Evolutionary conservation across 495 filamentous ascomycete species (phyloP).

Genomic region (Penicillium goetzii): DNA sequence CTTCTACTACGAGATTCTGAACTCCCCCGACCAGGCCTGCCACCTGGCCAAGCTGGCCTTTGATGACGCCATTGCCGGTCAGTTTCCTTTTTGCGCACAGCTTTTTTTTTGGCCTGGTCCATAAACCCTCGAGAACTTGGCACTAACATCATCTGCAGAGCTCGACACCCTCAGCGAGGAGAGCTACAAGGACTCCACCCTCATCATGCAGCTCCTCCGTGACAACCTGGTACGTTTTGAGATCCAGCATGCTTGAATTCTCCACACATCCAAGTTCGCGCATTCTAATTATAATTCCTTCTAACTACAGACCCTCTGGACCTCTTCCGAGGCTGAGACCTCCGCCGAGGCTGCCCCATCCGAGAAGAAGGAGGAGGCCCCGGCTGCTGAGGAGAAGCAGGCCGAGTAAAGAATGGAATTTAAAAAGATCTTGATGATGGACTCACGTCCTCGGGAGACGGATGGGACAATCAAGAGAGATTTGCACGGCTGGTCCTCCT

Average conservation of each 20-base stretch:
- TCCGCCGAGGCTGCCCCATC: slow-evolving; percentile 58
- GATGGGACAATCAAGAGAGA: slow-evolving; percentile 31
- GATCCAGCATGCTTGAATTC: background rate
- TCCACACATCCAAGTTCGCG: background rate
- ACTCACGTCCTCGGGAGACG: slow-evolving; percentile 41
- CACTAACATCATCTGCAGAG: slow-evolving; percentile 60
- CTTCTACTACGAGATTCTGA: slow-evolving; percentile 99
- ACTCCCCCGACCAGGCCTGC: slow-evolving; percentile 98
- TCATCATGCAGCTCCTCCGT: slow-evolving; percentile 99
- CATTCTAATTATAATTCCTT: slow-evolving; percentile 30
- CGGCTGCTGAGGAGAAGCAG: slow-evolving; percentile 62
- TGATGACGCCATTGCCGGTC: slow-evolving; percentile 97
- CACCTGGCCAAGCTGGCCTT: slow-evolving; percentile 99
- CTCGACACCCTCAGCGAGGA: slow-evolving; percentile 98
- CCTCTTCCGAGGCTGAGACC: slow-evolving; percentile 95
- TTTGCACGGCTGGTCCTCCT: slow-evolving; percentile 24
- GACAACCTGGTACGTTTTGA: slow-evolving; percentile 85
- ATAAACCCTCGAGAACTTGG: background rate
- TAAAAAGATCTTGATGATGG: slow-evolving; percentile 42
- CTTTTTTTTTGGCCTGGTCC: background rate
- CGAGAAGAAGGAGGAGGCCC: slow-evolving; percentile 62
- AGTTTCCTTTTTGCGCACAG: slow-evolving; percentile 33
- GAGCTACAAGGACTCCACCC: slow-evolving; percentile 99
- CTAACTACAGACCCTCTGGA: slow-evolving; percentile 89
- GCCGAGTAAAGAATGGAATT: slow-evolving; percentile 53